A percentile compares a stretch with the other conserved stretches of the same genome.
These are phyloP conservation scores for Schizochytrium sp. DNA, from an alignment of 108 stramenopile genomes.

Conservation along the genomic window DNA sequence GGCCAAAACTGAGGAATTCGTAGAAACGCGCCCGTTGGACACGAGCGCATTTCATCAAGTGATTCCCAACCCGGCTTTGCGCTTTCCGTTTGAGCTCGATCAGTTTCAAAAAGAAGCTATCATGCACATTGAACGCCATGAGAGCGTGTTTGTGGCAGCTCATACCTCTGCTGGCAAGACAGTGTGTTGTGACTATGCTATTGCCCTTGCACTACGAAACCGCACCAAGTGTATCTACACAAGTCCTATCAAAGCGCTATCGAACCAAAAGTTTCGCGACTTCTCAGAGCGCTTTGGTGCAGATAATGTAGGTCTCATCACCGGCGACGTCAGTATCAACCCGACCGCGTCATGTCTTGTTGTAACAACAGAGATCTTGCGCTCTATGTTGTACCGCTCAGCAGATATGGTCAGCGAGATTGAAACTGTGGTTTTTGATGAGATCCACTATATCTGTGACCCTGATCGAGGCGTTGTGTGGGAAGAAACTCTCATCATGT, in stretches of 20 bases:
- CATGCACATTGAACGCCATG: conserved; percentile 81
- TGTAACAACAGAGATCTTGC: conserved; percentile 80
- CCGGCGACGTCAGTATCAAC: conserved; percentile 82
- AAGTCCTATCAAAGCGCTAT: conserved; percentile 91
- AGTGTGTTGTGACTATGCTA: conserved; percentile 91
- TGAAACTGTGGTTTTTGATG: conserved; percentile 90
- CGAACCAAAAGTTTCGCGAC: conserved; percentile 95
- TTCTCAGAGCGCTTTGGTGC: conserved; percentile 83
- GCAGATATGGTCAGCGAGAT: conserved; percentile 85
- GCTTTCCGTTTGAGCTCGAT: conserved; percentile 75
- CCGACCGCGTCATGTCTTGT: conserved; percentile 77
- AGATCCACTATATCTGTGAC: conserved; percentile 87
- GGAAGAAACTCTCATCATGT: conserved; percentile 97
- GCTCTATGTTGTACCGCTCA: conserved; percentile 89
- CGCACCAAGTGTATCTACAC: conserved; percentile 88
- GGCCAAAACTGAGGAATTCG: conserved; percentile 25
- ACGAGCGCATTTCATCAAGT: neutral
- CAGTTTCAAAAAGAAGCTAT: conserved; percentile 93
- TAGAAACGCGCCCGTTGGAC: conserved; percentile 17
- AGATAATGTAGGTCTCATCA: conserved; percentile 88
- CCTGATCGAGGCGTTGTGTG: conserved; percentile 91
- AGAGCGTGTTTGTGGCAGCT: conserved; percentile 91
- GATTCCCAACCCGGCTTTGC: conserved; percentile 22
- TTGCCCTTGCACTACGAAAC: conserved; percentile 82
- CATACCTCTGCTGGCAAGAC: conserved; percentile 95